Evolutionary conservation across 2,329 filamentous ascomycete species (phyloP).

Genomic region (Apiospora rasikravindrae): DNA sequence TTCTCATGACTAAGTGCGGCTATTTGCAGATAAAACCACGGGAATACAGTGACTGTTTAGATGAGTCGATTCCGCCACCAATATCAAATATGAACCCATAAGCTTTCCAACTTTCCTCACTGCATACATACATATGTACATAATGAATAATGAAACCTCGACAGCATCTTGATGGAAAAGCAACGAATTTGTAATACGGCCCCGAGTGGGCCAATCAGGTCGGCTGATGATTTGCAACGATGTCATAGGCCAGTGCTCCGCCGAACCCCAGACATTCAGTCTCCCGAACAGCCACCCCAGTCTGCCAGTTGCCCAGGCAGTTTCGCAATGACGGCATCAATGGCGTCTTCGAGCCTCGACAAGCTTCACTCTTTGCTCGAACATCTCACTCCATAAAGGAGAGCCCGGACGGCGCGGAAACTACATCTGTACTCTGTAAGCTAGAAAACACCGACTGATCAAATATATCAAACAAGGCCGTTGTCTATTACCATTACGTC

Average conservation of each 20-base stretch:
- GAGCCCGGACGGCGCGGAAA: neutral
- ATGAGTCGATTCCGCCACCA: neutral
- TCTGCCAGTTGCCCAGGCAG: neutral
- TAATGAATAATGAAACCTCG: too few species aligned
- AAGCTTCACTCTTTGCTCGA: constrained; percentile 7
- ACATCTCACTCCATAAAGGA: neutral
- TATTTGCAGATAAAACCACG: neutral
- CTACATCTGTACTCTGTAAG: neutral
- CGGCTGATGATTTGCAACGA: neutral
- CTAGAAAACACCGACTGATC: neutral
- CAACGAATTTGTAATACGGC: neutral
- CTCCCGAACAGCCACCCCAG: constrained; percentile 3
- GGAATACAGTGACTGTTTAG: neutral
- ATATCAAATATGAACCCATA: neutral
- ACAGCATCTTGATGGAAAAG: neutral
- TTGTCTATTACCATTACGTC: neutral
- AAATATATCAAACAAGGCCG: neutral
- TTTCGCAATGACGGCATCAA: constrained; percentile 18
- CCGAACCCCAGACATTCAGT: neutral
- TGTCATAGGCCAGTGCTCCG: neutral
- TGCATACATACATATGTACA: neutral
- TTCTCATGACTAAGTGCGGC: neutral
- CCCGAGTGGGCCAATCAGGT: neutral
- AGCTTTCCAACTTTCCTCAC: neutral
- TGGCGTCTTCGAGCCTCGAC: constrained; percentile 18